Conservation (phyloP, 2,329 filamentous ascomycete genomes). For the Xylariales sp. region DNA sequence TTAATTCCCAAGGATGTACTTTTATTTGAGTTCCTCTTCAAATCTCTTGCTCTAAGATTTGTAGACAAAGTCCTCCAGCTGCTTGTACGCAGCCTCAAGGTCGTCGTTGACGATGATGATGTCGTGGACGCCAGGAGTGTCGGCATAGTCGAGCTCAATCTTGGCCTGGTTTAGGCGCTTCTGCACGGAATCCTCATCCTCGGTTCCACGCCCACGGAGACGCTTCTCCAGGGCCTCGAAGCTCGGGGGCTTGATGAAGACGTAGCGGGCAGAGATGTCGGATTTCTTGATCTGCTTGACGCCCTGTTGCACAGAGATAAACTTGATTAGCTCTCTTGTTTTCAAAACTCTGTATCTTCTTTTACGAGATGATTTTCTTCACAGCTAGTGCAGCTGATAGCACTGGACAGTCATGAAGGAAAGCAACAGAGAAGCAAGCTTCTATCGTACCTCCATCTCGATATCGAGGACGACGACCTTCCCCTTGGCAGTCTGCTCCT, state of each 20-base stretch:
- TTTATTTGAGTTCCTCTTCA: neutral
- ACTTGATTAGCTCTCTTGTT: no score
- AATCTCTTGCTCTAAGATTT: slow-evolving; percentile 15
- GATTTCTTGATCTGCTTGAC: slow-evolving; percentile 89
- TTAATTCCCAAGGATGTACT: no score
- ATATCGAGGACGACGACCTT: slow-evolving; percentile 85
- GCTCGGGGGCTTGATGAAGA: slow-evolving; percentile 81
- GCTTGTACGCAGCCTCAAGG: slow-evolving; percentile 45
- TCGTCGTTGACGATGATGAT: slow-evolving; percentile 62
- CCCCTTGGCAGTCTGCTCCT: slow-evolving; percentile 66
- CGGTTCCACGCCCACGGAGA: slow-evolving; percentile 72
- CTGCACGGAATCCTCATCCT: slow-evolving; percentile 66
- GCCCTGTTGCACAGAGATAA: no score
- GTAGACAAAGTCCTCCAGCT: slow-evolving; percentile 48
- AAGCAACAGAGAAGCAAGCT: neutral
- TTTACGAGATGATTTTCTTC: no score
- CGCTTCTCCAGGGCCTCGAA: slow-evolving; percentile 69
- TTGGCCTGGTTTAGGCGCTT: slow-evolving; percentile 68
- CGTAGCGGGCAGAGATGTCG: slow-evolving; percentile 69
- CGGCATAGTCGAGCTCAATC: slow-evolving; percentile 69
- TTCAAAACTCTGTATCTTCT: no score
- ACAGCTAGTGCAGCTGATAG: no score
- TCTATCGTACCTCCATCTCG: slow-evolving; percentile 75
- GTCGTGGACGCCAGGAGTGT: slow-evolving; percentile 63
- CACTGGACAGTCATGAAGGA: no score